Evolutionary conservation across 768 basidiomycete species (phyloP), one percentile per base, ranked within the genome.

Genomic region (Tremella fuciformis): DNA sequence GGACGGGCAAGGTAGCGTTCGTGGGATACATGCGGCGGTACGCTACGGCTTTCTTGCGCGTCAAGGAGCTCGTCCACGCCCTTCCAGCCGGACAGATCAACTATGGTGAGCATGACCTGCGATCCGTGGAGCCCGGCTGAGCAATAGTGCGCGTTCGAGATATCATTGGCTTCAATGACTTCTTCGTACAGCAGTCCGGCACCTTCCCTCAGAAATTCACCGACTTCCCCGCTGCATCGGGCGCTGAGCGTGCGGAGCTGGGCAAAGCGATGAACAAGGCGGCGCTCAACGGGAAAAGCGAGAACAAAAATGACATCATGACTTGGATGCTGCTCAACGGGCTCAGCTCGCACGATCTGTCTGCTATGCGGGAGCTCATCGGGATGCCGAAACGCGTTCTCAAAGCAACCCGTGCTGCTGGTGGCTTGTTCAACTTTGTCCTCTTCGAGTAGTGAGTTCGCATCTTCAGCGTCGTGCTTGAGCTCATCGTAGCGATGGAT

Each of bases 11-110:
- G 19, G 16, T 51, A 16, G 56, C 68, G 29, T 70, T 75, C 39
- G 63, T 73, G 13, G 74, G 74, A 1, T 73, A 73, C 58, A 75
- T 75, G 74, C 24, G 74, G 18, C 61, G 74, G 3, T 75, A 75
- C 40, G 71, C 74, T 2, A 39, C 42, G 0, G 74, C 74, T 1
- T 70, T 67, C 55, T 25, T 63, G 39, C 55, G 62, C 13, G 58
- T 67, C 42, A 73, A 70, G 55, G 60, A 76, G 48, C 57, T 59
- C 16, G 58, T 75, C 22, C 19, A 64, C 34, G 63, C 52, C 6
- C 19, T 13, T 21, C 59, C 58, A 24, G 53, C 54, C 15, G 57
- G n/a, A n/a, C n/a, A 60, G 51, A 48, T 57, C 25, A 15, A 42
- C 9, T 62, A 47, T 40, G n/a, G n/a, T n/a, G n/a, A n/a, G n/a